These are phyloP conservation scores for Nigrospora oryzae DNA, from an alignment of 2,329 filamentous ascomycete species.

Conservation along the genomic window DNA sequence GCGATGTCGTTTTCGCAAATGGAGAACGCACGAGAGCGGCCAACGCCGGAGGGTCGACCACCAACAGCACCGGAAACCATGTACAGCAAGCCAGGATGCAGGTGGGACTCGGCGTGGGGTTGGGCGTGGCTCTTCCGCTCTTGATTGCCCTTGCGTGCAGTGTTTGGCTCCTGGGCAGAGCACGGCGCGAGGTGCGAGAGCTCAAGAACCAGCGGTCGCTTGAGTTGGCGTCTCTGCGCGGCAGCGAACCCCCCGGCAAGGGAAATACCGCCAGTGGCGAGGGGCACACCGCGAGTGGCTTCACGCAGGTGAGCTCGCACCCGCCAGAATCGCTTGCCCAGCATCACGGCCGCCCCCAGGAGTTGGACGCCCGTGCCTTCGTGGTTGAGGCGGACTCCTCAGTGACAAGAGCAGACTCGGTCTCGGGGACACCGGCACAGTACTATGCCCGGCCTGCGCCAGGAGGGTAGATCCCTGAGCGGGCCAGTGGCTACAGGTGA, in stretches of 20 bases:
- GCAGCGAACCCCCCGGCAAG: neutral
- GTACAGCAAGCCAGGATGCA: neutral
- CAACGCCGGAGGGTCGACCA: neutral
- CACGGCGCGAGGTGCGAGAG: neutral
- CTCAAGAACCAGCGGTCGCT: slow-evolving; percentile 9
- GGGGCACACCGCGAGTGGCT: neutral
- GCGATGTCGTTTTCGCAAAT: neutral
- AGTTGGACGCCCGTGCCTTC: no score
- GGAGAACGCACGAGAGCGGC: neutral
- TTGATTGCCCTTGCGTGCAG: neutral
- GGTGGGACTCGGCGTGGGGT: neutral
- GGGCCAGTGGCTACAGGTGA: no score
- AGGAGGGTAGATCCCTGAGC: no score
- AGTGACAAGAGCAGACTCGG: no score
- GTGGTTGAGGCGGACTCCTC: no score
- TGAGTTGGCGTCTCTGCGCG: neutral
- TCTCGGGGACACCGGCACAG: no score
- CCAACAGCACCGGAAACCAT: neutral
- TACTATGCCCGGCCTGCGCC: no score
- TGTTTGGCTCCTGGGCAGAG: neutral
- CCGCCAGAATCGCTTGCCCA: no score
- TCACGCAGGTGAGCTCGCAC: neutral
- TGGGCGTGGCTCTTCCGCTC: neutral
- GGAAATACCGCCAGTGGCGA: no score
- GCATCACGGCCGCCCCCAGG: no score